Base-by-base conservation (phyloP, 2,329 filamentous ascomycete species). In the Monosporascus sp. region DNA sequence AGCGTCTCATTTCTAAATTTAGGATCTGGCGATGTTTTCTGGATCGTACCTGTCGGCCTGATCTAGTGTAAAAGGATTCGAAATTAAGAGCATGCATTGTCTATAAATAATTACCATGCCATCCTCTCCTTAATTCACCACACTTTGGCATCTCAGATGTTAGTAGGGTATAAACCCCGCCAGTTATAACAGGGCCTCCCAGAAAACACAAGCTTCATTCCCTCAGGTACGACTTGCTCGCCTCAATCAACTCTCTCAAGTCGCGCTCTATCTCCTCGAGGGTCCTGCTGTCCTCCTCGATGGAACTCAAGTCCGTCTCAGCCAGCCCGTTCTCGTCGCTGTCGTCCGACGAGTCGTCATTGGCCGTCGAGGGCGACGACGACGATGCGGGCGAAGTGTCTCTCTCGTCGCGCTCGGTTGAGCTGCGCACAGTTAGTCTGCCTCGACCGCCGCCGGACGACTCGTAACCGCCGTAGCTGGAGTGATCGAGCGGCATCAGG, bases 401-500 rank as follows among this genome's bases (percentile, higher is more conserved):
- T 24, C 3, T 9, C 15, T n/a, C 43, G 5, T 31, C 24, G 25
- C 6, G 14, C 22, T 56, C 54, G 3, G 54, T 51, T 3, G 52
- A 22, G 25, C 58, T 64, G 5, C 56, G 55, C n/a, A 57, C 54
- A 1, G 50, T 60, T 46, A 60, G 48, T 49, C 37, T 54, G 18
- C 47, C 54, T n/a, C 41, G 24, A 9, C 22, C 15, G 8, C 17
- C 3, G 2, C 45, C 11, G 14, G 35, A 17, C 20, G 48, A 39
- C 18, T 50, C 17, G 31, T 31, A 35, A 46, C n/a, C 45, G 22
- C 49, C 53, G 50, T 48, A 15, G 27, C n/a, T 43, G 48, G 44
- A 31, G 43, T 41, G 17, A 1, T 55, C 57, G 22, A 52, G 47
- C 5, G 57, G 53, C 53, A 59, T 55, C 50, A 56, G 49, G 6